Evolutionary conservation across 441 rosid genomes (phyloP).

Genomic region (Adansonia madagascariensis): DNA sequence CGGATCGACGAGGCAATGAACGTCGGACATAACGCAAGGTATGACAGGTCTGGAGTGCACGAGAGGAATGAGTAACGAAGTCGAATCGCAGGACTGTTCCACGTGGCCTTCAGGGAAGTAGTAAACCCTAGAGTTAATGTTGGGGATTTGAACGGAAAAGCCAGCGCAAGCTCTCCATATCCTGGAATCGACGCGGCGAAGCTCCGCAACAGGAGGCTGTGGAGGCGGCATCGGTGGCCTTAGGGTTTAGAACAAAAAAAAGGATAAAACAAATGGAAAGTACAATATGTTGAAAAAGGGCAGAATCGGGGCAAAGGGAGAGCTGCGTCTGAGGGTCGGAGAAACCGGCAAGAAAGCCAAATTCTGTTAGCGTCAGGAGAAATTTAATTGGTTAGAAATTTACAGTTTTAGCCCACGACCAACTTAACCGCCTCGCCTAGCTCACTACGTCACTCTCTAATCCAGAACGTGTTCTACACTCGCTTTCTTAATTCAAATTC

Average conservation of each 20-base stretch:
- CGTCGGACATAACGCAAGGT: slow-evolving; percentile 53
- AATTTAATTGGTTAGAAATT: slow-evolving; percentile 14
- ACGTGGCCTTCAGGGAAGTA: slow-evolving; percentile 87
- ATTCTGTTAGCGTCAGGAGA: background rate
- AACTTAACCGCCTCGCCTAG: background rate
- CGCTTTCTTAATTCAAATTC: background rate
- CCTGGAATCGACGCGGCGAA: slow-evolving; percentile 50
- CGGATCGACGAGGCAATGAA: slow-evolving; percentile 72
- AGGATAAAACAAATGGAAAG: background rate
- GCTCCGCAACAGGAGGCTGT: slow-evolving; percentile 20
- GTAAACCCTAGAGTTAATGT: slow-evolving; percentile 66
- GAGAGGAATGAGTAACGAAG: slow-evolving; percentile 32
- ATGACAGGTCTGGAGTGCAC: slow-evolving; percentile 39
- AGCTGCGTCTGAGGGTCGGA: slow-evolving; percentile 38
- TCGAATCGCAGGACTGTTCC: slow-evolving; percentile 53
- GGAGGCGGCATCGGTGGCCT: slow-evolving; percentile 34
- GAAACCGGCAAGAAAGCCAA: slow-evolving; percentile 18
- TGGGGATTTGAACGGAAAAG: slow-evolving; percentile 59
- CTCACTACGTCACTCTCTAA: background rate
- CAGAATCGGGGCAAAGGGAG: slow-evolving; percentile 10
- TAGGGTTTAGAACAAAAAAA: slow-evolving; percentile 31
- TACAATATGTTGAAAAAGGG: background rate
- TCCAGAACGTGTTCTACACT: background rate
- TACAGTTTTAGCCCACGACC: slow-evolving; percentile 17
- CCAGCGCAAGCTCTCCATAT: slow-evolving; percentile 90